Evolutionary conservation across 805 yeast species (phyloP).

Genomic region (Tetrapisispora pingtungensis): DNA sequence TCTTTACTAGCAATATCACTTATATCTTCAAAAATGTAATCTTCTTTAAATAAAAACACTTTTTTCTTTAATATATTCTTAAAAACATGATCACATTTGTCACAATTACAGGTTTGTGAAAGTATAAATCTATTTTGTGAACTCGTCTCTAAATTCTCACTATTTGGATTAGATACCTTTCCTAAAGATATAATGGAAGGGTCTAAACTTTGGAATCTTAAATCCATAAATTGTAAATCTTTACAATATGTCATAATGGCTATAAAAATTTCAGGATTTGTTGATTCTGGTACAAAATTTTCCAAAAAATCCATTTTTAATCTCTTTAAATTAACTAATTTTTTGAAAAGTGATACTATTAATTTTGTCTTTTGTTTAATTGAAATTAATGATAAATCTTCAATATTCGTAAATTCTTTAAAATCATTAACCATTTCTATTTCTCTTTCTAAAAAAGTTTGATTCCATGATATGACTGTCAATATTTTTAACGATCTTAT

Average conservation of each 20-base stretch:
- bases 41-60: constrained; percentile 26
- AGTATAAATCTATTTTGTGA: constrained; percentile 16
- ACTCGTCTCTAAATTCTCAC: not conserved
- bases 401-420: constrained; percentile 28
- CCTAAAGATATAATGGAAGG: constrained; percentile 26
- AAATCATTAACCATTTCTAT: constrained; percentile 31
- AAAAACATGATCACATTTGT: constrained; percentile 23
- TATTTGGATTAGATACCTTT: constrained; percentile 2
- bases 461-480: constrained; percentile 37
- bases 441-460: constrained; percentile 26
- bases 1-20: constrained; percentile 28
- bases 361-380: constrained; percentile 29
- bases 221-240: constrained; percentile 32
- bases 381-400: constrained; percentile 35
- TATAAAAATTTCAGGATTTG: constrained; percentile 26
- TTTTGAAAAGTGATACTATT: constrained; percentile 26
- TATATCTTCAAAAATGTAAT: constrained; percentile 18
- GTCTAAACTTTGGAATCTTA: constrained; percentile 30
- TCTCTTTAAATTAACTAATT: constrained; percentile 26
- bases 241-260: constrained; percentile 28
- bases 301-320: constrained; percentile 33
- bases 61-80: constrained; percentile 28
- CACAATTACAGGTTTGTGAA: constrained; percentile 27
- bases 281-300: constrained; percentile 27
- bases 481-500: constrained; percentile 27